Conservation (phyloP, 1,284 basidiomycete genomes). For the Irpex sp. region DNA sequence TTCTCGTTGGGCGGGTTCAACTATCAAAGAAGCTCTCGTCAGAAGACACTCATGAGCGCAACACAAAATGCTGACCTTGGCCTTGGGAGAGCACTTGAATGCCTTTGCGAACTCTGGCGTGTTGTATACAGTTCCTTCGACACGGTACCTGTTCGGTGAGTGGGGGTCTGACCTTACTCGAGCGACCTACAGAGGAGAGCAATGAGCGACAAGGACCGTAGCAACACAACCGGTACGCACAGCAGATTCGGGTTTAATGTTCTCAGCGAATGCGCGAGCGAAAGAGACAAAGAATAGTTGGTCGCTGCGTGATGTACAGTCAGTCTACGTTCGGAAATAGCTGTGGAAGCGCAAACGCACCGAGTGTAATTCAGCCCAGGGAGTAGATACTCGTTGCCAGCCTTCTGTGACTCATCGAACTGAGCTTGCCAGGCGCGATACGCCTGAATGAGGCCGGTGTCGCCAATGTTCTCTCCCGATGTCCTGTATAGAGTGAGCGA, state of each 20-base stretch:
- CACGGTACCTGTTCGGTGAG: constrained; percentile 76
- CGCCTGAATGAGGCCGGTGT: constrained; percentile 81
- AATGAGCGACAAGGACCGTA: constrained; percentile 21
- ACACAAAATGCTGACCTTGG: constrained; percentile 48
- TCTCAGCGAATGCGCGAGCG: constrained; percentile 73
- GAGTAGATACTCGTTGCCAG: constrained; percentile 67
- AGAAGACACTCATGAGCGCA: not conserved
- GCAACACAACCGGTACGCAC: no score
- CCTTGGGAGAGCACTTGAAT: constrained; percentile 67
- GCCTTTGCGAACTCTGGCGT: constrained; percentile 77
- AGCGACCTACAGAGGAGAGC: constrained; percentile 49
- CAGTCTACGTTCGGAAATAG: not conserved
- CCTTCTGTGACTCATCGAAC: constrained; percentile 46
- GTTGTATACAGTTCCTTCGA: constrained; percentile 79
- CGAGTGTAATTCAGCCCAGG: constrained; percentile 83
- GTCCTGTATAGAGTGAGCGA: constrained; percentile 39
- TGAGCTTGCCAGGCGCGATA: constrained; percentile 86
- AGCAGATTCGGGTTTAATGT: constrained; percentile 72
- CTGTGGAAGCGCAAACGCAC: constrained; percentile 27
- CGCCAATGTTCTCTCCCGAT: constrained; percentile 88
- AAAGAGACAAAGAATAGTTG: constrained; percentile 92
- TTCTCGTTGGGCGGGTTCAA: constrained; percentile 65
- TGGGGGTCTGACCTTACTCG: constrained; percentile 87
- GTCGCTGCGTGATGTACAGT: constrained; percentile 46
- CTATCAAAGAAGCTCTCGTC: constrained; percentile 28